These are phyloP conservation scores for Populus deltoides DNA, from an alignment of 345 rosid genomes.

Conservation along the genomic window DNA sequence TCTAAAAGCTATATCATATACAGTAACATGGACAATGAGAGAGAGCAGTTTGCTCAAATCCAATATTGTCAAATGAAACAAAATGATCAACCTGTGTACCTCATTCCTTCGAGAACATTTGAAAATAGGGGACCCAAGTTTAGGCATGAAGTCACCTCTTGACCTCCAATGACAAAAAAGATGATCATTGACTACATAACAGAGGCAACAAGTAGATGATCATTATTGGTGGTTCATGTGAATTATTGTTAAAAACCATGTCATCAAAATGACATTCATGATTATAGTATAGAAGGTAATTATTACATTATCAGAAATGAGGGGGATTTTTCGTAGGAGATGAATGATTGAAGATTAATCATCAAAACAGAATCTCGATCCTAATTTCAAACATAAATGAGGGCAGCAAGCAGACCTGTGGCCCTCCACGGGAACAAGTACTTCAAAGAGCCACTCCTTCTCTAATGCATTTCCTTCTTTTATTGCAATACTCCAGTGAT, in stretches of 20 bases:
- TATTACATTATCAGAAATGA: background rate
- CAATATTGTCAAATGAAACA: background rate
- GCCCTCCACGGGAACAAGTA: slow-evolving; percentile 87
- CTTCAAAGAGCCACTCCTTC: slow-evolving; percentile 56
- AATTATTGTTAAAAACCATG: slow-evolving; percentile 33
- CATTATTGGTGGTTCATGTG: too few species aligned
- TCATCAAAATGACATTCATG: background rate
- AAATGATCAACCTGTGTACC: slow-evolving; percentile 31
- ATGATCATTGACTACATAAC: slow-evolving; percentile 42
- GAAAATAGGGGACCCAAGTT: slow-evolving; percentile 81
- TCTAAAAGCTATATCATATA: background rate
- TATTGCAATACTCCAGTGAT: slow-evolving; percentile 86
- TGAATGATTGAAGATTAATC: background rate
- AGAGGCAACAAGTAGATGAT: slow-evolving; percentile 5
- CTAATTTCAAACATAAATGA: background rate
- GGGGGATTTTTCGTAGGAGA: background rate
- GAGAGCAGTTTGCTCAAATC: background rate
- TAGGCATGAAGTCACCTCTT: slow-evolving; percentile 89
- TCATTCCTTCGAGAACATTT: slow-evolving; percentile 81
- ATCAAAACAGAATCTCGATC: background rate
- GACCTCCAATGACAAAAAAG: slow-evolving; percentile 72
- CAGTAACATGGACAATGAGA: background rate
- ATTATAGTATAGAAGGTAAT: background rate
- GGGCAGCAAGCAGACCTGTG: slow-evolving; percentile 50
- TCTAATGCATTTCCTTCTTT: slow-evolving; percentile 70